Base-by-base conservation (phyloP, 495 filamentous ascomycete species). In the Penicillium coffeae region DNA sequence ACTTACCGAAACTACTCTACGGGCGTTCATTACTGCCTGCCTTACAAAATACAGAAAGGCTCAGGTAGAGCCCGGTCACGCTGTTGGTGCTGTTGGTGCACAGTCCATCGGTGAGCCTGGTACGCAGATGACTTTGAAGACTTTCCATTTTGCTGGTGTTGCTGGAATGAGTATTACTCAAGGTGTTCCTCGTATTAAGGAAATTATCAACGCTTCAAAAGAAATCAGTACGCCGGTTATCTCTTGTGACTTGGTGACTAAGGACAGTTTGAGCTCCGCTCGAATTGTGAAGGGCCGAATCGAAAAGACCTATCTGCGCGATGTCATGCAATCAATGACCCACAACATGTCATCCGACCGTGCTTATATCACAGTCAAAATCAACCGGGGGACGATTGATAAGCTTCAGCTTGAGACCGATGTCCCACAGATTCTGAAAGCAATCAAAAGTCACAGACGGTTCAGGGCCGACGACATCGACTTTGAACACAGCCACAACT, bases 71-170 rank as follows among this genome's bases (percentile, higher is more conserved):
- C 89, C 93, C 7, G 94, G 94, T 3, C 92, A 96, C 59, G 93
- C 93, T 10, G 93, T 97, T n/a, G 93, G 94, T 46, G 94, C 93
- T 9, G 89, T 97, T 27, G 93, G 92, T 55, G 94, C 94, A 12
- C 94, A 98, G 68, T 96, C 90, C 21, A 97, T 98, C 60, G 93
- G 94, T 62, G 94, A 98, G 60, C 93, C 94, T 0, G 93, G 94
- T 63, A 98, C 94, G 3, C 94, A 98, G 68, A 98, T 98, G 94
- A 98, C 93, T 2, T 74, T 98, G 58, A 97, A 97, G 72, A 98
- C 93, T 65, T 98, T 98, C 84, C 93, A 98, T 85, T 98, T 98
- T 73, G 93, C 93, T 59, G 93, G 93, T 86, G 94, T 98, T 52
- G 94, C 92, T 19, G 90, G 90, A 59, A 96, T 98, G 92, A 94